Conservation (phyloP, 768 basidiomycete genomes). For the Phaeotremella skinneri region DNA sequence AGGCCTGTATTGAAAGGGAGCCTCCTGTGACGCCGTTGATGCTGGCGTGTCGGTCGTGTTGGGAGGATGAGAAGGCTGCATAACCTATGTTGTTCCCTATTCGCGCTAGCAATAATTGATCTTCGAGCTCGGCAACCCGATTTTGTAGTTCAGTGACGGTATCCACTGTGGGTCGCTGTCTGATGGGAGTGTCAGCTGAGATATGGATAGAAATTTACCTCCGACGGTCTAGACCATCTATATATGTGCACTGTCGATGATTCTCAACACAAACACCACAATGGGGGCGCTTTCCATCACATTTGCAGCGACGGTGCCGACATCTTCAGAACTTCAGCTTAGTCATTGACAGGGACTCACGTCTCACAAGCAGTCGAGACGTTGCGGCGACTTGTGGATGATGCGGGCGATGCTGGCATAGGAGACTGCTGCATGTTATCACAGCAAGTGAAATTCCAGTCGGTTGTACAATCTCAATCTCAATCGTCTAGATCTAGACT, state of each 20-base stretch:
- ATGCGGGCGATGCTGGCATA: neutral
- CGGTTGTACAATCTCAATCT: too few relatives aligned
- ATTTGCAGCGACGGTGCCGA: neutral
- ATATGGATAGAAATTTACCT: neutral
- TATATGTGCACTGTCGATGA: neutral
- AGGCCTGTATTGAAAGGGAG: neutral
- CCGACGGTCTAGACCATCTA: neutral
- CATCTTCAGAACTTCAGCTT: neutral
- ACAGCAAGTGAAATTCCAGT: too few relatives aligned
- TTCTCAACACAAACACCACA: neutral
- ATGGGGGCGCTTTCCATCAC: neutral
- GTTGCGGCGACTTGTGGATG: neutral
- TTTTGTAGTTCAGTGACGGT: neutral
- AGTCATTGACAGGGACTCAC: neutral
- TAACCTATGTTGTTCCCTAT: neutral
- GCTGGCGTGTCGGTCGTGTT: conserved; percentile 1
- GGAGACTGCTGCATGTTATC: too few relatives aligned
- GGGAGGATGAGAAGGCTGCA: neutral
- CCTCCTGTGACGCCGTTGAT: conserved; percentile 1
- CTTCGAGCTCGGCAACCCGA: conserved; percentile 1
- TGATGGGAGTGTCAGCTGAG: neutral
- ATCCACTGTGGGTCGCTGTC: neutral
- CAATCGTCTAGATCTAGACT: too few relatives aligned
- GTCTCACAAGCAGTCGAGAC: neutral
- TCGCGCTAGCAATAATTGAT: neutral